These are phyloP conservation scores for Colletotrichum liriopes DNA, from an alignment of 2,329 filamentous ascomycete species.

Conservation along the genomic window DNA sequence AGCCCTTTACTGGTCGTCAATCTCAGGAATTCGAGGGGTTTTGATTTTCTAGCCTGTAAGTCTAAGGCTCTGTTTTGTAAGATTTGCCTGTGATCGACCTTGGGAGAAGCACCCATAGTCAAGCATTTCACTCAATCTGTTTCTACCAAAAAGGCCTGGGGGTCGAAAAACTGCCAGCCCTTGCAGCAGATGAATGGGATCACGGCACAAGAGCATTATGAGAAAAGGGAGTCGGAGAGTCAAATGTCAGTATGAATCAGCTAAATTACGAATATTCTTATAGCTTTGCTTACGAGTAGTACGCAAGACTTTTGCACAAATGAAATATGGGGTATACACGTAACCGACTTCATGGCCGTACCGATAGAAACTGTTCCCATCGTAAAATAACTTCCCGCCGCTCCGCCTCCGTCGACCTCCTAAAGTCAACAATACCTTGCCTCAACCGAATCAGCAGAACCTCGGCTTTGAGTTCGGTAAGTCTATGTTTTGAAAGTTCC, in stretches of 20 bases:
- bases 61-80: background rate
- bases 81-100: background rate
- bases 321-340: constrained; percentile 24
- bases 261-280: background rate
- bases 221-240: constrained; percentile 42
- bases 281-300: background rate
- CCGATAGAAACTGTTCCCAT: constrained; percentile 46
- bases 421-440: constrained; percentile 50
- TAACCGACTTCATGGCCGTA: background rate
- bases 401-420: constrained; percentile 44
- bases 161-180: background rate
- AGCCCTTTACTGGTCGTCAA: background rate
- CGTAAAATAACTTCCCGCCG: constrained; percentile 46
- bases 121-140: background rate
- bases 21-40: background rate
- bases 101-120: background rate
- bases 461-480: constrained; percentile 53
- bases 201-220: no score
- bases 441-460: constrained; percentile 52
- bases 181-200: background rate
- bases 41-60: background rate
- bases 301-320: constrained; percentile 2
- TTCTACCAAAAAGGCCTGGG: background rate
- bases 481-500: constrained; percentile 56
- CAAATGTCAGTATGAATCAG: no score